Evolutionary conservation across 139 green algal species (phyloP).

Genomic region (Diplosphaera chodatii): DNA sequence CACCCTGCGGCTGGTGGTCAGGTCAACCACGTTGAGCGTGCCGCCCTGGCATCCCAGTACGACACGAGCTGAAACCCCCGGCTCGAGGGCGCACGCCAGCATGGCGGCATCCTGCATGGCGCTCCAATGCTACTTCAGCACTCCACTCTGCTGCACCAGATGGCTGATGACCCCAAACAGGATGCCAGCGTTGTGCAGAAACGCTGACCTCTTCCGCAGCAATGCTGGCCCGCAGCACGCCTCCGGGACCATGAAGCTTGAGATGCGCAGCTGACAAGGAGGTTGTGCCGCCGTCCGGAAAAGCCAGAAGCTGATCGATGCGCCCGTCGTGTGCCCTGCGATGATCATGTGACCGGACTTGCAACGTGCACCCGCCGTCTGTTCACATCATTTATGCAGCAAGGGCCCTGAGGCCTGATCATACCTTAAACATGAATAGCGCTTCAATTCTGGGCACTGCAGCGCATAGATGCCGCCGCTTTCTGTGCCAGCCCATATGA

Average conservation of each 20-base stretch:
- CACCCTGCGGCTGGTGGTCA: slow-evolving; percentile 13
- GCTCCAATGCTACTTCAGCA: slow-evolving; percentile 2
- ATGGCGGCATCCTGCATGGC: slow-evolving; percentile 22
- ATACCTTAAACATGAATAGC: slow-evolving; percentile 30
- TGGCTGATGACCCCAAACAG: too few relatives aligned
- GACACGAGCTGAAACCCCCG: not conserved
- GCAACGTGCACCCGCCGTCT: too few relatives aligned
- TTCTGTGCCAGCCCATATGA: slow-evolving; percentile 21
- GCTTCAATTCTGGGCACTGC: slow-evolving; percentile 29
- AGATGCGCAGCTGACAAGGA: slow-evolving; percentile 26
- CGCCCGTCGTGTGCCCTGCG: slow-evolving; percentile 13
- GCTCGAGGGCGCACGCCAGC: slow-evolving; percentile 19
- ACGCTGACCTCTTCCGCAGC: slow-evolving; percentile 24
- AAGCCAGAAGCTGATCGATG: slow-evolving; percentile 32
- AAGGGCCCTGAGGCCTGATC: too few relatives aligned
- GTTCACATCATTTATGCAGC: too few relatives aligned
- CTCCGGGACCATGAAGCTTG: slow-evolving; percentile 25
- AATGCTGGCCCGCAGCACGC: slow-evolving; percentile 17
- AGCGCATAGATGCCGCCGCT: slow-evolving; percentile 13
- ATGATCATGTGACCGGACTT: too few relatives aligned
- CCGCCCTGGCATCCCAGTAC: slow-evolving; percentile 23
- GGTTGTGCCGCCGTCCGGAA: slow-evolving; percentile 25
- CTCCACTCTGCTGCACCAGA: too few relatives aligned
- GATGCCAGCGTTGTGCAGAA: too few relatives aligned
- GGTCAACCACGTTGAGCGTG: slow-evolving; percentile 23